A percentile compares a stretch with the other conserved stretches of the same genome.
Conservation (phyloP, 352 stramenopile species). For the Globisporangium megalacanthum region DNA sequence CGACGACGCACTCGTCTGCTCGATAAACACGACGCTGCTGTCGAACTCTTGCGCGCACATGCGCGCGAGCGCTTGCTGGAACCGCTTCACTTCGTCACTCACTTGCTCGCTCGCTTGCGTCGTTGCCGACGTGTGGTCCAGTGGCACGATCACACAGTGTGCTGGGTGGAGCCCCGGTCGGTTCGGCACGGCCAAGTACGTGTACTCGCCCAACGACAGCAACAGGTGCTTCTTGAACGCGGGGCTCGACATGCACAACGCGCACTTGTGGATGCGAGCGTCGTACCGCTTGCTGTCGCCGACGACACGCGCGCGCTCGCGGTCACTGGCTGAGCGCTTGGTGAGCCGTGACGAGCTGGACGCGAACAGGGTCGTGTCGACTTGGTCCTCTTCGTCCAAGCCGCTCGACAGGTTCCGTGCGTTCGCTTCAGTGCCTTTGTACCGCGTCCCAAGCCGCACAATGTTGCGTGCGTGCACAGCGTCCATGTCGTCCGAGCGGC, state of each 20-base stretch:
- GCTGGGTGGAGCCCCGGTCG: conserved; percentile 45
- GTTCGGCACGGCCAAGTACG: conserved; percentile 64
- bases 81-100: conserved; percentile 54
- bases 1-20: conserved; percentile 63
- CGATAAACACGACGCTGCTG: conserved; percentile 70
- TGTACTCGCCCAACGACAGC: conserved; percentile 70
- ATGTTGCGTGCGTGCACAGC: conserved; percentile 65
- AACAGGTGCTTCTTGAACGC: conserved; percentile 79
- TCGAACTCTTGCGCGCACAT: conserved; percentile 59
- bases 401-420: conserved; percentile 60
- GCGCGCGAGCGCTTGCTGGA: conserved; percentile 42
- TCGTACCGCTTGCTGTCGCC: conserved; percentile 69
- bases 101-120: conserved; percentile 61
- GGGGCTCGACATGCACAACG: conserved; percentile 59
- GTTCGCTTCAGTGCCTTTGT: conserved; percentile 65
- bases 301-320: conserved; percentile 42
- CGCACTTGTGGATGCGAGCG: conserved; percentile 57
- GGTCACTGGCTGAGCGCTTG: conserved; percentile 46
- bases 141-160: conserved; percentile 73
- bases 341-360: conserved; percentile 44
- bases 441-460: conserved; percentile 61
- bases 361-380: conserved; percentile 62
- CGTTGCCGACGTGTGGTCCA: conserved; percentile 60
- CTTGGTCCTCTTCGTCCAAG: conserved; percentile 78
- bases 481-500: conserved; percentile 58